Evolutionary conservation across 2,329 filamentous ascomycete genomes (phyloP).

Genomic region (Aspergillus alliaceus): DNA sequence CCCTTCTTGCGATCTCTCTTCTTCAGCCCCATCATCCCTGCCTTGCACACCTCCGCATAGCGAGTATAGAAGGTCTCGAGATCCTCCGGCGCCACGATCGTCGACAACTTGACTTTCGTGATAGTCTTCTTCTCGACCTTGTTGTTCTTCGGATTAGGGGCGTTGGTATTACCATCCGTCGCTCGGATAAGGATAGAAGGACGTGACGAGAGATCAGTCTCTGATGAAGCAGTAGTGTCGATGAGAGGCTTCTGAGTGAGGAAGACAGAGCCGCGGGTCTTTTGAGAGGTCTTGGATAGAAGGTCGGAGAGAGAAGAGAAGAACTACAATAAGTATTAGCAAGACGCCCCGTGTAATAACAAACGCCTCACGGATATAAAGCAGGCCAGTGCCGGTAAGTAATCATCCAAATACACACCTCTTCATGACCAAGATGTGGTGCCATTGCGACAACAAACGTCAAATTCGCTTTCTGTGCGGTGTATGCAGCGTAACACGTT

Average conservation of each 20-base stretch:
- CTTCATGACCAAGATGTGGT: conserved; percentile 41
- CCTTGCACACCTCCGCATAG: conserved; percentile 90
- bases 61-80: conserved; percentile 77
- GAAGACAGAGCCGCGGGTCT: conserved; percentile 44
- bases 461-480: background rate
- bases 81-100: conserved; percentile 73
- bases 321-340: conserved; percentile 36
- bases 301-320: conserved; percentile 42
- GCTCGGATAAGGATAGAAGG: conserved; percentile 79
- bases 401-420: too few relatives aligned
- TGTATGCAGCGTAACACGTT: background rate
- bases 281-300: conserved; percentile 39
- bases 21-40: conserved; percentile 84
- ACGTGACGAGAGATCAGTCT: conserved; percentile 59
- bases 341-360: too few relatives aligned
- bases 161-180: conserved; percentile 70
- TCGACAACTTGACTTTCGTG: conserved; percentile 76
- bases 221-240: conserved; percentile 23
- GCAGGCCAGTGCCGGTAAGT: too few relatives aligned
- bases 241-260: conserved; percentile 45
- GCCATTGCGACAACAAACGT: conserved; percentile 24
- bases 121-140: conserved; percentile 46
- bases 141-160: conserved; percentile 38
- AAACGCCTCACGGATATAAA: too few relatives aligned
- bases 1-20: conserved; percentile 85